Conservation (phyloP, 176 grass and related monocot genomes). For the Zoysia japonica region DNA sequence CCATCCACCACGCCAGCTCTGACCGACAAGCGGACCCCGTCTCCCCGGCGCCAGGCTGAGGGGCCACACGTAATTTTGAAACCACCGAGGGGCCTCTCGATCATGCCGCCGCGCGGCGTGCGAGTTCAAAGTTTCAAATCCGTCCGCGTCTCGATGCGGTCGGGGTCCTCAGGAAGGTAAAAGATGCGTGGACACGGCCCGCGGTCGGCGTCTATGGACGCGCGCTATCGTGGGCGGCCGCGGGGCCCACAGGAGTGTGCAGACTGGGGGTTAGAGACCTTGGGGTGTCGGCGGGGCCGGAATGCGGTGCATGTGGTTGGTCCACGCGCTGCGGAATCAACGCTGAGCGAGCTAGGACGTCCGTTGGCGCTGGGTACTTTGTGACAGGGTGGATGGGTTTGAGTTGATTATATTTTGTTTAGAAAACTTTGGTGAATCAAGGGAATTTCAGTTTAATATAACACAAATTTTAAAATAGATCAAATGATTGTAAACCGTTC, state of each 20-base stretch:
- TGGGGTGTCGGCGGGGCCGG: neutral
- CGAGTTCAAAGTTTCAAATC: constrained; percentile 23
- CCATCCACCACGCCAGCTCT: neutral
- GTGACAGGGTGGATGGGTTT: neutral
- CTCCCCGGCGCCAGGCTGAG: too few relatives aligned
- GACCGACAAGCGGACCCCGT: neutral
- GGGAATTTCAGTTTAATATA: too few relatives aligned
- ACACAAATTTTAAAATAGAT: too few relatives aligned
- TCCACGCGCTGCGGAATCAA: neutral
- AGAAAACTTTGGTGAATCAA: too few relatives aligned
- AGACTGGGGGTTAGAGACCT: too few relatives aligned
- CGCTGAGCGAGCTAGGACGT: neutral
- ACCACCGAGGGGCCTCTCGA: neutral
- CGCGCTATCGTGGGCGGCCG: too few relatives aligned
- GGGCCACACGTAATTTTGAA: too few relatives aligned
- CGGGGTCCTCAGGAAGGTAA: neutral
- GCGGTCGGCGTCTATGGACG: neutral
- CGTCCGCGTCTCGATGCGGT: too few relatives aligned
- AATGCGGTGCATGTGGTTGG: neutral
- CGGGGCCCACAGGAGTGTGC: neutral
- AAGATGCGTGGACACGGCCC: neutral
- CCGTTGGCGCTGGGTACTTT: neutral
- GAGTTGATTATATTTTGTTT: neutral
- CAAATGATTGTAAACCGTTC: too few relatives aligned
- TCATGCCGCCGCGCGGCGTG: neutral